A percentile compares a stretch with the other conserved stretches of the same genome.
phyloP scores from a whole-genome alignment of 2,329 filamentous ascomycete species.

The Paecilomyces dactylethromorphus region DNA sequence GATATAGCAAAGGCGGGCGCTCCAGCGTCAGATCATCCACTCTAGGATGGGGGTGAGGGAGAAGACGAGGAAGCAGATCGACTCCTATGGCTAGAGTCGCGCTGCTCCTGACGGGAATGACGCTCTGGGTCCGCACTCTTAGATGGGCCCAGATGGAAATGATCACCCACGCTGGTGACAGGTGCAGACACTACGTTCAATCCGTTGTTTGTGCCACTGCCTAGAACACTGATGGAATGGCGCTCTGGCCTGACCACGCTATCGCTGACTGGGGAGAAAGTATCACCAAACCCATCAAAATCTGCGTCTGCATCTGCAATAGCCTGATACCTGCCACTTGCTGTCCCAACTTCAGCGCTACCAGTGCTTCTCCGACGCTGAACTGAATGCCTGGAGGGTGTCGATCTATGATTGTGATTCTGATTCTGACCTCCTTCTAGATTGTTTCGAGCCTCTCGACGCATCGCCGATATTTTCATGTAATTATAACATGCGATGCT shows the following conservation, averaged over 20 bases:
- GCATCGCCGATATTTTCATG: conserved; percentile 88
- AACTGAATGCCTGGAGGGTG: conserved; percentile 11
- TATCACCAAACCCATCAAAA: conserved; percentile 10
- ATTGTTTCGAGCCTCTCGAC: conserved; percentile 58
- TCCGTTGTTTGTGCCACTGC: conserved; percentile 22
- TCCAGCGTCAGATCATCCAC: conserved; percentile 16
- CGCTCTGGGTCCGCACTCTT: background rate
- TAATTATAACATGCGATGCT: conserved; percentile 91
- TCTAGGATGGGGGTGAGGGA: background rate
- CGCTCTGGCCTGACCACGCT: conserved; percentile 4
- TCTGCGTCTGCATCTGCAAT: conserved; percentile 16
- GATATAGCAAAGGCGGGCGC: conserved; percentile 16
- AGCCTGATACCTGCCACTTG: conserved; percentile 17
- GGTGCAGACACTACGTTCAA: conserved; percentile 21
- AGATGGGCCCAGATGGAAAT: background rate
- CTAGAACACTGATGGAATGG: conserved; percentile 26
- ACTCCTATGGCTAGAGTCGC: background rate
- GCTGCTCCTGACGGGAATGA: background rate
- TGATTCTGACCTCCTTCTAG: no score
- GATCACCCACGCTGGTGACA: conserved; percentile 23
- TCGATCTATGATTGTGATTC: conserved; percentile 19
- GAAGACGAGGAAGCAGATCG: background rate
- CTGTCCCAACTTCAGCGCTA: conserved; percentile 3
- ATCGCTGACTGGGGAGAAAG: background rate
- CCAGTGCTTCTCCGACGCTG: conserved; percentile 8